Base-by-base conservation (phyloP, 495 filamentous ascomycete genomes). In the Chlorociboria aeruginascens region DNA sequence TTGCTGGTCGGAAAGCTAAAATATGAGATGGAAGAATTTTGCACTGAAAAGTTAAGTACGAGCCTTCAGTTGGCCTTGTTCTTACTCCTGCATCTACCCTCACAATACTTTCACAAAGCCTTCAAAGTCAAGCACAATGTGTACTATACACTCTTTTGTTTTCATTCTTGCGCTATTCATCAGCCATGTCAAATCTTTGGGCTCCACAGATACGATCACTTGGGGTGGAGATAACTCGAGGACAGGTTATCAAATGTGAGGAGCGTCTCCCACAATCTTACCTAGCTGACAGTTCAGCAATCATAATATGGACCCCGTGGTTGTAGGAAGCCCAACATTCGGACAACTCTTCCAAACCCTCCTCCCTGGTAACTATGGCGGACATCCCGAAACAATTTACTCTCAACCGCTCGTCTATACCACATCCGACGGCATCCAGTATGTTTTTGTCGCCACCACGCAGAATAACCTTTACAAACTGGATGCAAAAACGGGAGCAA, bases 361-460 rank as follows among this genome's bases (percentile, higher is more conserved):
- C 6, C 55, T 70, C 30, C 61, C 48, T 8, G 67, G 66, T 32
- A 61, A 54, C 11, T 71, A 66, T 48, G 63, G 61, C 14, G 58
- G 58, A 1, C 53, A 44, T 28, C 39, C 56, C 32, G 68, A 70
- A 53, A 63, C 67, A 46, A 63, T 70, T 29, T 70, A 58, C 48
- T 61, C 69, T 6, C 62, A 69, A 50, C 70, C 70, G 9, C 58
- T 72, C n/a, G 63, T 70, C 12, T 72, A 67, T 40, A 73, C 70
- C 1, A 60, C 63, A 14, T 49, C 52, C 28, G 61, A 61, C n/a
- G 52, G 63, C 7, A 45, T 59, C 2, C 70, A 74, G 57, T 59
- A 61, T 20, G 62, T 75, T 38, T 73, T 68, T 40, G 47, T 69
- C 7, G 66, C 69, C 8, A 69, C 72, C 9, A 63, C 63, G 33